These are phyloP conservation scores for Backusella tuberculispora DNA, from an alignment of 192 early-diverging fungal species.

Conservation along the genomic window DNA sequence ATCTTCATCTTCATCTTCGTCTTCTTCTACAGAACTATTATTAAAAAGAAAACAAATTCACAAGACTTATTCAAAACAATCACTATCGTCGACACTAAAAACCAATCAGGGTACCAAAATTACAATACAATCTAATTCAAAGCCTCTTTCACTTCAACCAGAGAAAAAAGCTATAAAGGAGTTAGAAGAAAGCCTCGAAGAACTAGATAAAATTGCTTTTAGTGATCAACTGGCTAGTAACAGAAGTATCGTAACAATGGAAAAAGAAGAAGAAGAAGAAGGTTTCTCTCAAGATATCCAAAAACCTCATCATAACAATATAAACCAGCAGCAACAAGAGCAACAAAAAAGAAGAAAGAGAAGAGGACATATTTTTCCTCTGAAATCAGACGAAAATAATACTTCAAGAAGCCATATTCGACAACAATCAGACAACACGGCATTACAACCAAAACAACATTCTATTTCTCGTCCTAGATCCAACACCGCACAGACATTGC, in stretches of 20 bases:
- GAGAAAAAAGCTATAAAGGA: not conserved
- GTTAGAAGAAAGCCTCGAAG: not conserved
- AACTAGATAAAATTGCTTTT: not conserved
- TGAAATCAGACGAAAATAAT: not conserved
- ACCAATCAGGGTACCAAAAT: not conserved
- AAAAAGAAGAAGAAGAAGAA: not conserved
- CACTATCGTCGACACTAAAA: not conserved
- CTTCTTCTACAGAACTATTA: not conserved
- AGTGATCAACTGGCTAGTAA: not conserved
- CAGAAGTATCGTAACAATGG: not conserved
- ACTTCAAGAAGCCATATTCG: not conserved
- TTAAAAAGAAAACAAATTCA: not conserved
- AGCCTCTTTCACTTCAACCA: not conserved
- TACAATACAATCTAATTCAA: slow-evolving; percentile 1
- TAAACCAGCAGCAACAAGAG: not conserved
- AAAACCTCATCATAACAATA: not conserved
- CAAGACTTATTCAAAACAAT: not conserved
- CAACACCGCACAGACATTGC: not conserved
- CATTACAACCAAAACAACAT: not conserved
- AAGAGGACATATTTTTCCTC: not conserved
- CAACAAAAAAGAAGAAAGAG: not conserved
- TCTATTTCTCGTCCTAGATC: not conserved
- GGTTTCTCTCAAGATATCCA: not conserved
- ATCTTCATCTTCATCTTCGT: not conserved
- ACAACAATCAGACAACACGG: not conserved